These are phyloP conservation scores for Leishmania lainsoni DNA, from an alignment of 208 protist species.

Conservation along the genomic window DNA sequence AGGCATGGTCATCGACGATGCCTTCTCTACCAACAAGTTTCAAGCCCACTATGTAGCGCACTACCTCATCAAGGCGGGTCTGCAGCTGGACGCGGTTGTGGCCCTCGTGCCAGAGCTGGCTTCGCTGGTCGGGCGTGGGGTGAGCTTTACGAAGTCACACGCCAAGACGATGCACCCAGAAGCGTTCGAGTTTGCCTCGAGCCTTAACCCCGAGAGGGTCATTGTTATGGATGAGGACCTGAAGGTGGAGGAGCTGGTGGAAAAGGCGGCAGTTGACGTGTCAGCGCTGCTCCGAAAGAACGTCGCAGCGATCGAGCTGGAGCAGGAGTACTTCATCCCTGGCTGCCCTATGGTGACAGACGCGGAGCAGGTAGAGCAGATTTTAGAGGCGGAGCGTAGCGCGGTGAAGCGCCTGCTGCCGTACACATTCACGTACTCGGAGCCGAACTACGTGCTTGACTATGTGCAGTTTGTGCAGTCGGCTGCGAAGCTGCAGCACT, in stretches of 20 bases:
- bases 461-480: slow-evolving; percentile 77
- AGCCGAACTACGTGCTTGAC: slow-evolving; percentile 85
- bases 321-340: slow-evolving; percentile 60
- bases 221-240: slow-evolving; percentile 56
- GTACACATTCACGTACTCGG: slow-evolving; percentile 75
- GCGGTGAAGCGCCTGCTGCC: slow-evolving; percentile 30
- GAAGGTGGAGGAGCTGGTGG: slow-evolving; percentile 37
- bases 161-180: slow-evolving; percentile 70
- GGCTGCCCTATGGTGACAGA: slow-evolving; percentile 62
- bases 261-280: slow-evolving; percentile 39
- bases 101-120: slow-evolving; percentile 56
- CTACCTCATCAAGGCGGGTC: slow-evolving; percentile 51
- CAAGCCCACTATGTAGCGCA: slow-evolving; percentile 76
- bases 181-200: slow-evolving; percentile 75
- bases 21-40: slow-evolving; percentile 65
- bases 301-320: slow-evolving; percentile 43
- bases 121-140: slow-evolving; percentile 44
- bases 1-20: slow-evolving; percentile 85
- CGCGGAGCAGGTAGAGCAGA: slow-evolving; percentile 45
- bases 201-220: slow-evolving; percentile 41
- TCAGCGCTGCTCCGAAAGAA: slow-evolving; percentile 32
- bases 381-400: slow-evolving; percentile 53
- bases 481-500: slow-evolving; percentile 61
- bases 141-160: slow-evolving; percentile 41
- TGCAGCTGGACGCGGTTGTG: slow-evolving; percentile 70